These are phyloP conservation scores for Canariomyces notabilis DNA, from an alignment of 2,329 filamentous ascomycete species.

Conservation along the genomic window DNA sequence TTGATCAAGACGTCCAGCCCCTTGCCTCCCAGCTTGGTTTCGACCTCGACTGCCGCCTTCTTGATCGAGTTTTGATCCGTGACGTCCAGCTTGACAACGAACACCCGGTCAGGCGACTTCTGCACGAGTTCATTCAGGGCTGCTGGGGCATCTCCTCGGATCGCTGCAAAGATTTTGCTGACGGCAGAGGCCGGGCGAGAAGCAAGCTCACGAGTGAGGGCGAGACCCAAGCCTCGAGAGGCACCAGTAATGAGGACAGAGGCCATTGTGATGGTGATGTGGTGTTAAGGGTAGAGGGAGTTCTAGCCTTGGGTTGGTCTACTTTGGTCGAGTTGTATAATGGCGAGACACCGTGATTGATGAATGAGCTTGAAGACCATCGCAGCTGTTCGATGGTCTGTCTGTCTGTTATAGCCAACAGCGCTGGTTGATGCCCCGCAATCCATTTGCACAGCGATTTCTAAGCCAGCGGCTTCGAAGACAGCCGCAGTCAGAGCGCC, in stretches of 20 bases:
- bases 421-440: no score
- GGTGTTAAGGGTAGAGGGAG: background rate
- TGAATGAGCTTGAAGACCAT: no score
- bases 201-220: constrained; percentile 4
- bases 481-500: no score
- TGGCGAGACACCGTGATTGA: no score
- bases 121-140: constrained; percentile 33
- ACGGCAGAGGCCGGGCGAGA: constrained; percentile 19
- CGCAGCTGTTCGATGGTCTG: no score
- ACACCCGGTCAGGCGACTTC: constrained; percentile 32
- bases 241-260: constrained; percentile 12
- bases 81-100: constrained; percentile 35
- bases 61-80: constrained; percentile 32
- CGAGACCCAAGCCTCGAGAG: constrained; percentile 7
- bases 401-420: no score
- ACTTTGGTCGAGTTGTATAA: no score
- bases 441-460: no score
- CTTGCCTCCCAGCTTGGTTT: constrained; percentile 31
- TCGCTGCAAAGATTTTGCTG: constrained; percentile 37
- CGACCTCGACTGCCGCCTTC: constrained; percentile 31
- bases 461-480: no score
- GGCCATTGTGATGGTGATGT: constrained; percentile 1
- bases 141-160: constrained; percentile 31
- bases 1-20: constrained; percentile 39
- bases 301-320: no score